Percentiles rank a stretch among this genome's conserved stretches.
Conservation (phyloP, 2,329 filamentous ascomycete species). For the Helotiales sp. region DNA sequence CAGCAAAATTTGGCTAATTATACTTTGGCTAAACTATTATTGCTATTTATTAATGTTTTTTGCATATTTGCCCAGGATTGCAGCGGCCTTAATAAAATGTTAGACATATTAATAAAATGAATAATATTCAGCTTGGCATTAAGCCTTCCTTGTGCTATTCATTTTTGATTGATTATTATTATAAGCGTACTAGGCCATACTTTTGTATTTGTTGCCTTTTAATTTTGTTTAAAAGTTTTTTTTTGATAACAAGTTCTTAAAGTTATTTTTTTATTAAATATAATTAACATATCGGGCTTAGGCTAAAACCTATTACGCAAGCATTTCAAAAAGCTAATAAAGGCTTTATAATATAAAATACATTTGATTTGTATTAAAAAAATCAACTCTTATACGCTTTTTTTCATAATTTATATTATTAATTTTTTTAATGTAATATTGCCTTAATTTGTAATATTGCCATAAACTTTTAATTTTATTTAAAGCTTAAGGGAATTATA, state of each 20-base stretch:
- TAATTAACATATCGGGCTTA: neutral
- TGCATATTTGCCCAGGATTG: constrained; percentile 39
- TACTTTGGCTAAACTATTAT: constrained; percentile 29
- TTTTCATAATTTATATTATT: constrained; percentile 27
- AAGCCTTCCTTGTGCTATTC: constrained; percentile 23
- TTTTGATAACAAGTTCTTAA: constrained; percentile 20
- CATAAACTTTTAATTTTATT: constrained; percentile 31
- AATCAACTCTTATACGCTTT: constrained; percentile 23
- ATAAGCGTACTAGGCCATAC: constrained; percentile 17
- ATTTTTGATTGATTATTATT: constrained; percentile 24
- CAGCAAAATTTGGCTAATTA: constrained; percentile 19
- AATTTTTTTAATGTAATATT: constrained; percentile 29
- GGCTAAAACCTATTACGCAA: neutral
- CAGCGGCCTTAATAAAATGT: constrained; percentile 24
- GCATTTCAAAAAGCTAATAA: constrained; percentile 15
- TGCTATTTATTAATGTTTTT: constrained; percentile 36
- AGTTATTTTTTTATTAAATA: constrained; percentile 26
- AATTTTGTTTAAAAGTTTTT: constrained; percentile 19
- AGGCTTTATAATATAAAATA: constrained; percentile 25
- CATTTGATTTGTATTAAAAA: constrained; percentile 16
- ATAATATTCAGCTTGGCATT: constrained; percentile 28
- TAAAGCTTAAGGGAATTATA: constrained; percentile 17
- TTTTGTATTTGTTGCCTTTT: constrained; percentile 20
- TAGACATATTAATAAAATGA: constrained; percentile 29
- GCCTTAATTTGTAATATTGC: constrained; percentile 13